phyloP scores from a whole-genome alignment of 2,329 filamentous ascomycete species.

The Aureobasidium sp. region DNA sequence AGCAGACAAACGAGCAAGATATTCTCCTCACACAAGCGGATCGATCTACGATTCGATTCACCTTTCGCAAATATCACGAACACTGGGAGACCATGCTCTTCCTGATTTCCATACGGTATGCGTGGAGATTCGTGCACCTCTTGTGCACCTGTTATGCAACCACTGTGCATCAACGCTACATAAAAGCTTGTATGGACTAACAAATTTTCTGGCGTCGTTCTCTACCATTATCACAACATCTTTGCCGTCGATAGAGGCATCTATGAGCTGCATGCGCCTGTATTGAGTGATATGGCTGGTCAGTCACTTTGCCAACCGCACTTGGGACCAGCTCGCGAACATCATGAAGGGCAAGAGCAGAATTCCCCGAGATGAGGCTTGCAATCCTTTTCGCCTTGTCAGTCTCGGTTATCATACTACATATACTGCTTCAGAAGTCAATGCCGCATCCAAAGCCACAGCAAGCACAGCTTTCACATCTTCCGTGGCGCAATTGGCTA shows the following conservation, averaged over 20 bases:
- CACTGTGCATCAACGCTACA: neutral
- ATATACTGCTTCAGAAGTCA: neutral
- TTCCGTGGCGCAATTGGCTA: conserved; percentile 10
- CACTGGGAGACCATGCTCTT: too few relatives aligned
- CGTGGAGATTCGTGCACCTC: neutral
- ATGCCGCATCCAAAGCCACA: neutral
- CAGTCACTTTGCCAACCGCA: neutral
- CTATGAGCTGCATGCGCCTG: neutral
- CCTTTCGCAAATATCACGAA: too few relatives aligned
- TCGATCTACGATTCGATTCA: too few relatives aligned
- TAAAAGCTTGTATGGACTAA: neutral
- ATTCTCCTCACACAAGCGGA: too few relatives aligned
- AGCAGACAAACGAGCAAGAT: too few relatives aligned
- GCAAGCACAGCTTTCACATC: neutral
- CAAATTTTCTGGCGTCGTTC: neutral
- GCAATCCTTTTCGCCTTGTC: too few relatives aligned
- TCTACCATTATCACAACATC: neutral
- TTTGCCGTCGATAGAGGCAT: too few relatives aligned
- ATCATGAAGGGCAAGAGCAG: neutral
- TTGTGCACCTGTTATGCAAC: neutral
- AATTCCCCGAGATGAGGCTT: too few relatives aligned
- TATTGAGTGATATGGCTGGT: neutral
- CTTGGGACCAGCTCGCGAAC: neutral
- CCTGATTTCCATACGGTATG: neutral
- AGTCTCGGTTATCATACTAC: too few relatives aligned